These are phyloP conservation scores for Leavenworthia alabamica DNA, from an alignment of 345 rosid genomes.

Conservation along the genomic window DNA sequence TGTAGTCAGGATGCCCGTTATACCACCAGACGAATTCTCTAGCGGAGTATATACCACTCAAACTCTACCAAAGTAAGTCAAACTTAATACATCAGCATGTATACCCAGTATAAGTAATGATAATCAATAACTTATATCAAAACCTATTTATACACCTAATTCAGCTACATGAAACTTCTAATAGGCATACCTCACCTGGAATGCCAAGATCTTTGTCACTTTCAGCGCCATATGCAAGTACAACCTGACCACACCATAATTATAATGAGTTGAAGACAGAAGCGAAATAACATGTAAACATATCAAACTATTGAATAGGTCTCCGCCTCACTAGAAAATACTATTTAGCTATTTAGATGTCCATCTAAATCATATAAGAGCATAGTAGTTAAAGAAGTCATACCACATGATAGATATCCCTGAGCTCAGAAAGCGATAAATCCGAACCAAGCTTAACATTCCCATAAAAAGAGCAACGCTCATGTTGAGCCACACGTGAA, in stretches of 20 bases:
- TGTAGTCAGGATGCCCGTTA: conserved; percentile 84
- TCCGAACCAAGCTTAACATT: conserved; percentile 68
- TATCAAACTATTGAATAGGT: too few relatives aligned
- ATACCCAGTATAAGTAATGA: background rate
- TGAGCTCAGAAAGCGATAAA: conserved; percentile 68
- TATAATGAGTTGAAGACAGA: background rate
- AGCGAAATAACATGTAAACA: background rate
- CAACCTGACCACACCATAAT: conserved; percentile 50
- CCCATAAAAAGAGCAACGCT: conserved; percentile 68
- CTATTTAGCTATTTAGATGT: background rate
- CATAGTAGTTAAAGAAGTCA: background rate
- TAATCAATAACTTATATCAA: background rate
- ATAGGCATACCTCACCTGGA: conserved; percentile 69
- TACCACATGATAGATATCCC: conserved; percentile 74
- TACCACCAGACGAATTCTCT: conserved; percentile 99
- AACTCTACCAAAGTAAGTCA: conserved; percentile 36
- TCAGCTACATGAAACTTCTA: background rate
- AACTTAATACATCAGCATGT: background rate
- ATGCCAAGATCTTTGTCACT: conserved; percentile 76
- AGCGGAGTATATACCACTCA: conserved; percentile 70
- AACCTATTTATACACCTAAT: background rate
- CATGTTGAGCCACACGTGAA: conserved; percentile 63
- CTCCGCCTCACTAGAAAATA: too few relatives aligned
- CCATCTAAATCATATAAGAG: background rate
- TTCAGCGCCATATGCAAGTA: conserved; percentile 96